Conservation (phyloP, 148 eudicot species). For the Cornus controversa region DNA sequence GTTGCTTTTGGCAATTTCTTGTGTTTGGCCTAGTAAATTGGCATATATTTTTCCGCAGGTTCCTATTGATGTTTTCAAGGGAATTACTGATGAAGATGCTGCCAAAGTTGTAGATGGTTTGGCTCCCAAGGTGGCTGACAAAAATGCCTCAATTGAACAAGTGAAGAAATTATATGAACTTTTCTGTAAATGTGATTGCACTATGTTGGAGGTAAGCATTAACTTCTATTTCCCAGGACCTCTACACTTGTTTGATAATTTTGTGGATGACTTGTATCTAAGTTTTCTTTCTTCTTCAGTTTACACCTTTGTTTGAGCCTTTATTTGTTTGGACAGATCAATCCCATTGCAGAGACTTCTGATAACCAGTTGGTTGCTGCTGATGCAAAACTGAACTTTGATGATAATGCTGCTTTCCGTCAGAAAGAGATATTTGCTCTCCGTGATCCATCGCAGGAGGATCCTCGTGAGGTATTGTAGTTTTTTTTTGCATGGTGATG, state of each 20-base stretch:
- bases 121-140: constrained; percentile 73
- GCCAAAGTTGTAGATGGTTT: constrained; percentile 95
- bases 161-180: constrained; percentile 88
- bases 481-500: background rate
- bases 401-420: constrained; percentile 95
- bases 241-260: background rate
- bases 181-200: constrained; percentile 90
- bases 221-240: background rate
- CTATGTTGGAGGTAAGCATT: constrained; percentile 70
- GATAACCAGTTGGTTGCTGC: constrained; percentile 88
- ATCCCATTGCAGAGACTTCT: constrained; percentile 94
- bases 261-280: background rate
- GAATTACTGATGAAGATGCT: constrained; percentile 97
- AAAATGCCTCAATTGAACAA: constrained; percentile 83
- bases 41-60: constrained; percentile 47
- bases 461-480: constrained; percentile 88
- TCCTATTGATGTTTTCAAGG: constrained; percentile 84
- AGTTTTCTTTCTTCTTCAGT: background rate
- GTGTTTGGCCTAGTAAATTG: background rate
- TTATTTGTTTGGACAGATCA: constrained; percentile 47
- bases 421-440: constrained; percentile 91
- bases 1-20: constrained; percentile 3
- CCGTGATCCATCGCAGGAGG: constrained; percentile 96
- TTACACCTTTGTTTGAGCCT: background rate
- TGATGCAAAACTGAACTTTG: constrained; percentile 96